Percentiles rank a stretch among this genome's conserved stretches.
phyloP scores from a whole-genome alignment of 2,329 filamentous ascomycete genomes.

The Trichoderma atrobrunneum region DNA sequence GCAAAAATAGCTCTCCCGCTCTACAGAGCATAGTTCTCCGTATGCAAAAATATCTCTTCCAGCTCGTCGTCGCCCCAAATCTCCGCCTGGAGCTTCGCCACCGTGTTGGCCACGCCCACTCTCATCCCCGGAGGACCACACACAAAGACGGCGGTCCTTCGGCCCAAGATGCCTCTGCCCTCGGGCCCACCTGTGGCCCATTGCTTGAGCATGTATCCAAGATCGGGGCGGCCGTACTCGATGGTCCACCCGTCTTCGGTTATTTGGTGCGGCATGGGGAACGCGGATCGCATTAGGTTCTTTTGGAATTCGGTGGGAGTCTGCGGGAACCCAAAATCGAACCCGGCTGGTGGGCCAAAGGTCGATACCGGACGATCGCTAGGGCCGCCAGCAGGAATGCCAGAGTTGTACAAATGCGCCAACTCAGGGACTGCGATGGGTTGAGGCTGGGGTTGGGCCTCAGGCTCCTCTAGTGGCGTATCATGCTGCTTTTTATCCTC shows the following conservation, averaged over 20 bases:
- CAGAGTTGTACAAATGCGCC: constrained; percentile 53
- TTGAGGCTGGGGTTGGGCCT: constrained; percentile 16
- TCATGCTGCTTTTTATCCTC: constrained; percentile 40
- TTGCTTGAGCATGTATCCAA: constrained; percentile 81
- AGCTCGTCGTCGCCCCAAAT: constrained; percentile 76
- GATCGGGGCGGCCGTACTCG: constrained; percentile 86
- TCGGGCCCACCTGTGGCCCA: constrained; percentile 70
- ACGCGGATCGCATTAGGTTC: constrained; percentile 86
- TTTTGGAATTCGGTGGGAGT: constrained; percentile 87
- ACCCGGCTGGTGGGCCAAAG: constrained; percentile 60
- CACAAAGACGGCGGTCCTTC: constrained; percentile 84
- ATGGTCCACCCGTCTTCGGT: constrained; percentile 78
- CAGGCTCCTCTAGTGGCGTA: constrained; percentile 26
- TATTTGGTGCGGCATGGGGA: constrained; percentile 65
- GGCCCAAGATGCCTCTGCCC: constrained; percentile 68
- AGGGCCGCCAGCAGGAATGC: constrained; percentile 33
- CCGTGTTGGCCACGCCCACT: constrained; percentile 80
- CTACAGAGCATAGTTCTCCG: constrained; percentile 83
- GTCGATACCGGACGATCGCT: constrained; percentile 51
- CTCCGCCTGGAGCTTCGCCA: constrained; percentile 75
- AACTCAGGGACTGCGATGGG: constrained; percentile 50
- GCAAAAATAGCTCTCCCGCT: constrained; percentile 82
- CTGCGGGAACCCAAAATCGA: constrained; percentile 77
- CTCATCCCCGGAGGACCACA: constrained; percentile 87
- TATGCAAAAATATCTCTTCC: constrained; percentile 91